phyloP scores from a whole-genome alignment of 371 early-diverging fungal species.

The Zychaea mexicana region DNA sequence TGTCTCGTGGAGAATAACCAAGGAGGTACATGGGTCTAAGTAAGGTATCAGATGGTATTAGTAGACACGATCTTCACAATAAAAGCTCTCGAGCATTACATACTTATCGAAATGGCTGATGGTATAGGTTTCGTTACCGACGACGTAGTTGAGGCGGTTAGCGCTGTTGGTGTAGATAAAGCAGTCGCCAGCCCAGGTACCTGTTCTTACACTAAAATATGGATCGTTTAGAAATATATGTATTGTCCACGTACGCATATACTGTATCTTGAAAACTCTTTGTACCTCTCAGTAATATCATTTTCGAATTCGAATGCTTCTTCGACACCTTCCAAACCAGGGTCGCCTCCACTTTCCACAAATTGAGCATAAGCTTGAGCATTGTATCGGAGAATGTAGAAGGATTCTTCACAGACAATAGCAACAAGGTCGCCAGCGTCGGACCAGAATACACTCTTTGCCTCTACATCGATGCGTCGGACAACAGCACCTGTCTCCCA shows the following conservation, averaged over 20 bases:
- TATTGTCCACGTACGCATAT: too few relatives aligned
- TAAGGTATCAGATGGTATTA: too few relatives aligned
- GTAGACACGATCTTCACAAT: too few relatives aligned
- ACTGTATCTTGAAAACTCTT: neutral
- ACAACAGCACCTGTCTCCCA: slow-evolving; percentile 94
- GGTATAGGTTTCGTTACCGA: slow-evolving; percentile 90
- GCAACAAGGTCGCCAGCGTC: slow-evolving; percentile 91
- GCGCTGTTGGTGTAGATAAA: slow-evolving; percentile 92
- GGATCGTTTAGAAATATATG: too few relatives aligned
- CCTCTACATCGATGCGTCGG: slow-evolving; percentile 92
- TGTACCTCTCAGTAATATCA: slow-evolving; percentile 82
- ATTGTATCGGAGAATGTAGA: slow-evolving; percentile 91
- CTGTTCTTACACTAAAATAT: slow-evolving; percentile 81
- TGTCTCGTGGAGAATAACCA: slow-evolving; percentile 93
- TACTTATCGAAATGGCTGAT: slow-evolving; percentile 92
- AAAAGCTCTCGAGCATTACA: too few relatives aligned
- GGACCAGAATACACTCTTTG: slow-evolving; percentile 91
- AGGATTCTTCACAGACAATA: slow-evolving; percentile 90
- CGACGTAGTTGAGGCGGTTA: slow-evolving; percentile 93
- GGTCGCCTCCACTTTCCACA: slow-evolving; percentile 72
- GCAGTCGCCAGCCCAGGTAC: slow-evolving; percentile 97
- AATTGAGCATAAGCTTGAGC: slow-evolving; percentile 80
- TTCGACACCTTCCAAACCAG: slow-evolving; percentile 94
- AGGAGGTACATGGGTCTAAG: slow-evolving; percentile 82
- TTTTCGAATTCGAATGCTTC: slow-evolving; percentile 94